Conservation (phyloP, 805 yeast species). For the Priceomyces haplophilus region DNA sequence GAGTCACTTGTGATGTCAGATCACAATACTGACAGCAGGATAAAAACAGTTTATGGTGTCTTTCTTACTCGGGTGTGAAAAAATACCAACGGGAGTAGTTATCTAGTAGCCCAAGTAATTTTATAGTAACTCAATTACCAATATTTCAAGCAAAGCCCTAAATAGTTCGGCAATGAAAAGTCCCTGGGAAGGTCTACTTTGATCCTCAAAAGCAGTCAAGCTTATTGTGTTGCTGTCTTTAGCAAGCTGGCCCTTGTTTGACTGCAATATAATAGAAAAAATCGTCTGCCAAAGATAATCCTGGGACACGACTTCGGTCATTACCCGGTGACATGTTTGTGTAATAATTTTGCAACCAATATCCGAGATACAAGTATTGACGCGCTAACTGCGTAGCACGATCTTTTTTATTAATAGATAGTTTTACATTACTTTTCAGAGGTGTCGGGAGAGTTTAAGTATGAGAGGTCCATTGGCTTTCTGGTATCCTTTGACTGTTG, state of each 20-base stretch:
- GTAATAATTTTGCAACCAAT: slow-evolving; percentile 9
- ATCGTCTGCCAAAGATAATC: slow-evolving; percentile 8
- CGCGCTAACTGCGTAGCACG: too few species aligned
- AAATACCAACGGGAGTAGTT: slow-evolving; percentile 1
- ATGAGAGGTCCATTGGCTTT: slow-evolving; percentile 8
- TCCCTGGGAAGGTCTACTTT: neutral
- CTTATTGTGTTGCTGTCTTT: neutral
- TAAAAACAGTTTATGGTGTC: neutral
- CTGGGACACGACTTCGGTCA: slow-evolving; percentile 5
- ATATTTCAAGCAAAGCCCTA: neutral
- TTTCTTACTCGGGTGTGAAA: slow-evolving; percentile 4
- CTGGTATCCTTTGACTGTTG: neutral
- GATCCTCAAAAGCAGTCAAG: neutral
- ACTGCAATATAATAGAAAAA: slow-evolving; percentile 9
- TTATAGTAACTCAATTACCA: neutral
- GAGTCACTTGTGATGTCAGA: neutral
- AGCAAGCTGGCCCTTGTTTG: slow-evolving; percentile 5
- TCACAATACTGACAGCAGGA: neutral
- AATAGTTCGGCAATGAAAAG: neutral
- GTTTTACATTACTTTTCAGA: neutral
- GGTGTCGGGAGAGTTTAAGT: slow-evolving; percentile 9
- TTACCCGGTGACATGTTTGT: slow-evolving; percentile 7
- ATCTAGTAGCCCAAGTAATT: neutral
- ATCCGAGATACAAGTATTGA: neutral
- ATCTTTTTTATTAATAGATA: neutral